Evolutionary conservation across 176 grass and related monocot species (phyloP).

Genomic region (Hordeum marinum): DNA sequence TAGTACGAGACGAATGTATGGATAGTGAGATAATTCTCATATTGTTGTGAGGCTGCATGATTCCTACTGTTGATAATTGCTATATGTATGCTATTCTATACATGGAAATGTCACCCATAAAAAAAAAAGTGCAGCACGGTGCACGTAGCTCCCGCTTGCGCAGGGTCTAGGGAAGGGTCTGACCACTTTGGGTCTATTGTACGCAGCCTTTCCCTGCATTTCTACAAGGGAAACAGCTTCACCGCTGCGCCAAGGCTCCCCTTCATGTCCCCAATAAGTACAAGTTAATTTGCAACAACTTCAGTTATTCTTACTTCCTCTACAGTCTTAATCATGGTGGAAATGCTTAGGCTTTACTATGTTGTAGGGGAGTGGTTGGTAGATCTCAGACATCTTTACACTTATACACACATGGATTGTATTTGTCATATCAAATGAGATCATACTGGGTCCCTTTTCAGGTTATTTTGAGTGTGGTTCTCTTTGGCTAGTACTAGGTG

Average conservation of each 20-base stretch:
- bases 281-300: not conserved
- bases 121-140: no score
- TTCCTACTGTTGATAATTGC: not conserved
- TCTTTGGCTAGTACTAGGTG: slow-evolving; percentile 1
- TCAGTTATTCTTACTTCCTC: not conserved
- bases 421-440: slow-evolving; percentile 13
- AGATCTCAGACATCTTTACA: not conserved
- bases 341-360: slow-evolving; percentile 7
- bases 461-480: slow-evolving; percentile 17
- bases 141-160: no score
- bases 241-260: no score
- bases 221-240: no score
- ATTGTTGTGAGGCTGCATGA: not conserved
- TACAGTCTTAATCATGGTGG: not conserved
- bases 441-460: not conserved
- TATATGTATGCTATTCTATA: slow-evolving; percentile 12
- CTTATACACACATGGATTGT: not conserved
- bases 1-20: not conserved
- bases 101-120: slow-evolving; percentile 1
- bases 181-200: no score
- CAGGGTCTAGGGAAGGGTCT: no score
- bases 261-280: not conserved
- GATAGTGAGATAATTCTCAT: not conserved
- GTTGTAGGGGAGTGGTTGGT: not conserved
- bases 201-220: no score